A percentile compares a stretch with the other conserved stretches of the same genome.
Conservation (phyloP, 768 basidiomycete genomes). For the Lactarius hengduanensis region DNA sequence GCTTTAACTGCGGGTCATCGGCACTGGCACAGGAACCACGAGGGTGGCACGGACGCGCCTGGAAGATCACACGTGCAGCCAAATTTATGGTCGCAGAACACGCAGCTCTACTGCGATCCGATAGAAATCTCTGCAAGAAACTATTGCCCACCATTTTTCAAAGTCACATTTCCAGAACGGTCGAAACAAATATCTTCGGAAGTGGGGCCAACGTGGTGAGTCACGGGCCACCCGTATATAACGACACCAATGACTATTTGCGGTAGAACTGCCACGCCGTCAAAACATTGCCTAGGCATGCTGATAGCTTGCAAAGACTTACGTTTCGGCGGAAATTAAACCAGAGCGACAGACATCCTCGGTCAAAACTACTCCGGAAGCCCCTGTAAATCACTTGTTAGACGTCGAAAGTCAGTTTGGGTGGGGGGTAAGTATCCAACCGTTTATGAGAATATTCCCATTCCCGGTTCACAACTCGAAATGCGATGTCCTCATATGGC, state of each 20-base stretch:
- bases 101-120: conserved; percentile 21
- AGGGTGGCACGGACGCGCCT: conserved; percentile 26
- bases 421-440: conserved; percentile 38
- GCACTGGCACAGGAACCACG: conserved; percentile 18
- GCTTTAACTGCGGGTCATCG: conserved; percentile 17
- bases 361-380: conserved; percentile 95
- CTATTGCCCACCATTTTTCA: conserved; percentile 19
- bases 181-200: conserved; percentile 29
- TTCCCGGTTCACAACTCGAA: conserved; percentile 94
- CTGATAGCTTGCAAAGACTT: conserved; percentile 37
- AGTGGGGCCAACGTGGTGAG: conserved; percentile 26
- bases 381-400: conserved; percentile 52
- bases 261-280: conserved; percentile 61
- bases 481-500: conserved; percentile 98
- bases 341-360: conserved; percentile 94
- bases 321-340: conserved; percentile 96
- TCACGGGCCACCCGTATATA: conserved; percentile 27
- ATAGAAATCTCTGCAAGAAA: conserved; percentile 25
- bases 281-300: conserved; percentile 28
- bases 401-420: conserved; percentile 1
- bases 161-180: conserved; percentile 35
- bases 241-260: conserved; percentile 47
- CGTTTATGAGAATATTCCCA: conserved; percentile 99
- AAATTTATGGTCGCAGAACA: conserved; percentile 15
- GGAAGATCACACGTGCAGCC: conserved; percentile 28